Percentiles rank a stretch among this genome's conserved stretches.
These are phyloP conservation scores for Arxiozyma telluris DNA, from an alignment of 1,139 yeast species.

Conservation along the genomic window DNA sequence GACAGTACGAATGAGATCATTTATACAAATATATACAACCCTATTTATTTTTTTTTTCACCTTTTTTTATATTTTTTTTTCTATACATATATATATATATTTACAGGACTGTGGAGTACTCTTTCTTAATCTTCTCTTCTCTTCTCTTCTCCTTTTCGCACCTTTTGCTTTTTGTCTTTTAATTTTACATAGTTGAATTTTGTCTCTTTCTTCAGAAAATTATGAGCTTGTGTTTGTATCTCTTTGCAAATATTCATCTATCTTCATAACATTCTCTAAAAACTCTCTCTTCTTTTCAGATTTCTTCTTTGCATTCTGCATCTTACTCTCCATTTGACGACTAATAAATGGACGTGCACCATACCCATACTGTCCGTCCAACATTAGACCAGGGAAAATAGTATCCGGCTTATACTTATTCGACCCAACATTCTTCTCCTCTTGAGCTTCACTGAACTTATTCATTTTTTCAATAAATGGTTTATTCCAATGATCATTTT, in stretches of 20 bases:
- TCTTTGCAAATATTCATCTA: background rate
- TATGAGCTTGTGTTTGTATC: background rate
- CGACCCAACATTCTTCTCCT: slow-evolving; percentile 47
- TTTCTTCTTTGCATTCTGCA: background rate
- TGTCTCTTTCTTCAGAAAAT: background rate
- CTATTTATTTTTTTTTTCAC: too few species aligned
- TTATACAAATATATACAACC: too few species aligned
- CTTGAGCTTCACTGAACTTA: slow-evolving; percentile 36
- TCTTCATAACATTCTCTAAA: background rate
- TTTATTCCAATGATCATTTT: slow-evolving; percentile 32
- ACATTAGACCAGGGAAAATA: slow-evolving; percentile 67
- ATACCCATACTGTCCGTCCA: slow-evolving; percentile 31
- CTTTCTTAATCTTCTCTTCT: too few species aligned
- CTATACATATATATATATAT: too few species aligned
- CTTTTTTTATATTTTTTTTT: too few species aligned
- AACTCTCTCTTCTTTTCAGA: background rate
- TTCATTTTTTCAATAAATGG: slow-evolving; percentile 34
- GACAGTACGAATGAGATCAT: too few species aligned
- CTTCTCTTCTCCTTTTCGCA: background rate
- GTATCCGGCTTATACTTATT: slow-evolving; percentile 58
- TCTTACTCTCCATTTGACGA: slow-evolving; percentile 25
- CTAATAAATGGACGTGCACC: slow-evolving; percentile 66
- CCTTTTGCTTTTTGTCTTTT: too few species aligned
- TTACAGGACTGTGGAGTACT: too few species aligned
- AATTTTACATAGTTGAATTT: too few species aligned